A percentile compares a stretch with the other conserved stretches of the same genome.
phyloP scores from a whole-genome alignment of 177 flowering plant genomes.

The Vitis hybrid region DNA sequence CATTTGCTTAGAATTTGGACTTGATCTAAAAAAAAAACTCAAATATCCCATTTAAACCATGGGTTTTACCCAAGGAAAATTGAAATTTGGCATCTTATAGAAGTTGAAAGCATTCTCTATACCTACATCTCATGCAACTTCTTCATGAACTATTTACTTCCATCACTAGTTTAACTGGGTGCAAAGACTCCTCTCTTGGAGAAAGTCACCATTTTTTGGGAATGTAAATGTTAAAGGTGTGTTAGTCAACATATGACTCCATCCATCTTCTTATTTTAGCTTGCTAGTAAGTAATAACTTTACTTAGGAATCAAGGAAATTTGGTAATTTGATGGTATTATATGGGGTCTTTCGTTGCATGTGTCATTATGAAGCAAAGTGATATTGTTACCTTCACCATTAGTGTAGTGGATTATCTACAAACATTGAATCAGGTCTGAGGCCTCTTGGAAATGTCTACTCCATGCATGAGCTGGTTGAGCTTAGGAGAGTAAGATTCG shows the following conservation, averaged over 20 bases:
- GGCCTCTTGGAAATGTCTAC: conserved; percentile 75
- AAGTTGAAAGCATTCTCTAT: conserved; percentile 68
- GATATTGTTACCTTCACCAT: conserved; percentile 84
- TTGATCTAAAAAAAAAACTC: conserved; percentile 63
- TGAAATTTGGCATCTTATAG: conserved; percentile 63
- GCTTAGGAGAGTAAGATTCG: conserved; percentile 79
- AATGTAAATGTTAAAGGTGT: conserved; percentile 79
- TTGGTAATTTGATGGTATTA: neutral
- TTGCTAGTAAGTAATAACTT: neutral
- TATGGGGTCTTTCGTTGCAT: conserved; percentile 28
- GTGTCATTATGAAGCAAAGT: conserved; percentile 61
- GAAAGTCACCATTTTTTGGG: conserved; percentile 58
- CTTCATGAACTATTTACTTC: conserved; percentile 64
- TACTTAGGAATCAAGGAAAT: neutral
- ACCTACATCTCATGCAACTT: conserved; percentile 72
- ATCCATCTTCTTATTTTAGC: neutral
- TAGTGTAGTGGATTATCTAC: conserved; percentile 69
- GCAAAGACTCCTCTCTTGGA: conserved; percentile 68
- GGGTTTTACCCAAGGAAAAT: conserved; percentile 57
- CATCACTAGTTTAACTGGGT: conserved; percentile 74
- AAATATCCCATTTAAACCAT: conserved; percentile 42
- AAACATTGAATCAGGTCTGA: conserved; percentile 66
- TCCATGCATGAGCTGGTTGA: too few relatives aligned
- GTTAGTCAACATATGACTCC: neutral
- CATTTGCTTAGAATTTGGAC: conserved; percentile 82